Conservation (phyloP, 345 rosid species). For the Capsella bursapastoris region DNA sequence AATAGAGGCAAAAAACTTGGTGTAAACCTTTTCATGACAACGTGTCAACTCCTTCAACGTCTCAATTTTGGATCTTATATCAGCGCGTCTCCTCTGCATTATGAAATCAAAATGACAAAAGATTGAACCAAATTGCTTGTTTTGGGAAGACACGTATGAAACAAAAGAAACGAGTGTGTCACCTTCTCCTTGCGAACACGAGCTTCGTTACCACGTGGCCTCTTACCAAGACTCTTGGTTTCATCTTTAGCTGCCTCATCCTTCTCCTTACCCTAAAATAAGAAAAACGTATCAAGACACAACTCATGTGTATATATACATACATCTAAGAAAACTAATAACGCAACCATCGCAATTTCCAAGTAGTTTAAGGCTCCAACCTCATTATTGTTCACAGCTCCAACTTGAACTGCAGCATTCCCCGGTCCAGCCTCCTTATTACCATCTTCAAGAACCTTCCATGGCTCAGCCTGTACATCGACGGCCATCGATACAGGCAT, state of each 20-base stretch:
- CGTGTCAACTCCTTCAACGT: slow-evolving; percentile 19
- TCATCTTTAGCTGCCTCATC: not conserved
- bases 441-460: slow-evolving; percentile 2
- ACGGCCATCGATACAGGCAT: slow-evolving; percentile 27
- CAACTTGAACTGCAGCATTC: not conserved
- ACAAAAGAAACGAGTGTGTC: not conserved
- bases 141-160: not conserved
- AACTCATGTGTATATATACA: not conserved
- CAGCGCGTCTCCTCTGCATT: slow-evolving; percentile 29
- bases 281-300: not conserved
- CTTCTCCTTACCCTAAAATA: not conserved
- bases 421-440: not conserved
- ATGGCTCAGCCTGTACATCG: not conserved
- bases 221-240: slow-evolving; percentile 26
- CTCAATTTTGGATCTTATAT: slow-evolving; percentile 2
- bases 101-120: slow-evolving; percentile 4
- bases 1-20: not conserved
- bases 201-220: slow-evolving; percentile 18
- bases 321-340: not conserved
- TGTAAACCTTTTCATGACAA: slow-evolving; percentile 7
- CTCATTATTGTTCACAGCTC: not conserved
- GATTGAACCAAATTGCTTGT: not conserved
- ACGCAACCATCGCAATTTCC: not conserved
- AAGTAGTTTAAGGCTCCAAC: not conserved
- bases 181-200: slow-evolving; percentile 13